These are phyloP conservation scores for Alternaria longipes DNA, from an alignment of 2,329 filamentous ascomycete species.

Conservation along the genomic window DNA sequence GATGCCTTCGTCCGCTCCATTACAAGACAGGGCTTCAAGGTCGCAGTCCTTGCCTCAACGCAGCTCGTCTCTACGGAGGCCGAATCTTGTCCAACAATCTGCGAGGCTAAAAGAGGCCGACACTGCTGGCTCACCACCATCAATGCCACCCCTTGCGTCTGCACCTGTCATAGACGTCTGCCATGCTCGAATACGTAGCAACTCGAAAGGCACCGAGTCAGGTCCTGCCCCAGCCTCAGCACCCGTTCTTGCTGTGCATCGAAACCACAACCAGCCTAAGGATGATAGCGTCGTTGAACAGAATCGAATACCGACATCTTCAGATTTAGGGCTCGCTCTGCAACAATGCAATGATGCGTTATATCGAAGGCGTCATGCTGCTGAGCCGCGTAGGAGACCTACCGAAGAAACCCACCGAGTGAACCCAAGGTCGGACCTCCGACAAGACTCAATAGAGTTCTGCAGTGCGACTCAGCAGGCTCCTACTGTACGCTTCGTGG, in stretches of 20 bases:
- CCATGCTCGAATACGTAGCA: background rate
- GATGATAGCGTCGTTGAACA: background rate
- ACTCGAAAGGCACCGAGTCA: background rate
- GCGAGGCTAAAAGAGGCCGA: conserved; percentile 13
- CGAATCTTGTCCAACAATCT: conserved; percentile 25
- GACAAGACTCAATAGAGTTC: background rate
- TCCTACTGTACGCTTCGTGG: conserved; percentile 28
- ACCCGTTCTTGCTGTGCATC: background rate
- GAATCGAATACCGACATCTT: conserved; percentile 26
- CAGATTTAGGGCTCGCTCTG: conserved; percentile 36
- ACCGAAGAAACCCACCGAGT: background rate
- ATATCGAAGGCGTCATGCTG: conserved; percentile 15
- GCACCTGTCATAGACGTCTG: background rate
- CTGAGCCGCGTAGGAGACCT: conserved; percentile 3
- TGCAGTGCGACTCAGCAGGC: conserved; percentile 11
- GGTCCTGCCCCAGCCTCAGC: conserved; percentile 1
- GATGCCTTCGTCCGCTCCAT: conserved; percentile 30
- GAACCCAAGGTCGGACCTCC: background rate
- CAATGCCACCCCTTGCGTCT: conserved; percentile 28
- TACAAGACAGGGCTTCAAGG: conserved; percentile 27
- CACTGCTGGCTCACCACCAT: conserved; percentile 24
- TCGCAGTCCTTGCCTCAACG: conserved; percentile 36
- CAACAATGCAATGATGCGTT: conserved; percentile 38
- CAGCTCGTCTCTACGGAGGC: conserved; percentile 29
- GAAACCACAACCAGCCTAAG: background rate